These are phyloP conservation scores for Fagus crenata DNA, from an alignment of 306 rosid species.

Conservation along the genomic window DNA sequence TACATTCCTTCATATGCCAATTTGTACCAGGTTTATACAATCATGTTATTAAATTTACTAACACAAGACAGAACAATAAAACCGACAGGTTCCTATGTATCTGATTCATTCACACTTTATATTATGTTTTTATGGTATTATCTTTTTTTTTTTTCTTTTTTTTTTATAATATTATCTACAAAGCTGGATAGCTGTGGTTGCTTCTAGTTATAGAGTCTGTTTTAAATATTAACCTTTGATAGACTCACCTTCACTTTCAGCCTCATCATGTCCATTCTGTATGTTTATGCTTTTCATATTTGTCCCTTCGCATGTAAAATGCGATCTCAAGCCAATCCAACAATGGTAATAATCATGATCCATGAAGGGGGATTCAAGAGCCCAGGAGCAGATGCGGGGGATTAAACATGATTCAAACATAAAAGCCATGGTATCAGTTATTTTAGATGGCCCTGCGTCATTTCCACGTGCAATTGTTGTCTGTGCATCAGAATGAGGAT, in stretches of 20 bases:
- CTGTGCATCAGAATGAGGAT: conserved; percentile 33
- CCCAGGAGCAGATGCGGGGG: conserved; percentile 72
- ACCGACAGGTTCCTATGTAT: background rate
- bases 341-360: conserved; percentile 89
- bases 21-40: background rate
- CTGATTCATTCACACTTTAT: background rate
- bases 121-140: background rate
- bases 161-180: too few relatives aligned
- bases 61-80: background rate
- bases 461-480: conserved; percentile 67
- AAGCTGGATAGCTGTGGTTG: background rate
- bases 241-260: conserved; percentile 11
- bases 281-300: conserved; percentile 10
- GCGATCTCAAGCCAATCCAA: conserved; percentile 85
- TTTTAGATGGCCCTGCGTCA: conserved; percentile 65
- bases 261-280: conserved; percentile 18
- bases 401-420: conserved; percentile 91
- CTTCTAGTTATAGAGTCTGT: background rate
- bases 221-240: background rate
- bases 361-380: conserved; percentile 70
- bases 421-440: conserved; percentile 76
- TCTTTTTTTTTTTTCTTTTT: background rate
- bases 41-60: background rate
- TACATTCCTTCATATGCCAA: background rate
- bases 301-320: conserved; percentile 39